These are phyloP conservation scores for Auricularia auricula-judae DNA, from an alignment of 768 basidiomycete species.

Conservation along the genomic window DNA sequence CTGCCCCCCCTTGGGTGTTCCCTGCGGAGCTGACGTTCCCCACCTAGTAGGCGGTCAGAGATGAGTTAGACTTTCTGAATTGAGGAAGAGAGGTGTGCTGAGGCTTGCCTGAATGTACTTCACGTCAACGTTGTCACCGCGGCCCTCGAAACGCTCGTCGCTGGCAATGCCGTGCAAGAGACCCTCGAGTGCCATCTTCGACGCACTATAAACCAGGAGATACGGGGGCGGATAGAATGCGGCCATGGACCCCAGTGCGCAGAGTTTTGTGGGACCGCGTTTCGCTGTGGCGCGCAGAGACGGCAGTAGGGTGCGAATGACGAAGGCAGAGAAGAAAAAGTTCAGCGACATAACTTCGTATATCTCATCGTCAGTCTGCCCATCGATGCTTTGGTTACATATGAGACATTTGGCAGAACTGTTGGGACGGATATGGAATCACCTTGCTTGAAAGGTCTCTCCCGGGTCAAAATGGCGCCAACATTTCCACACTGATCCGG, in stretches of 20 bases:
- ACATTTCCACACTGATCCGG: too few species aligned
- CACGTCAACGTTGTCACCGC: neutral
- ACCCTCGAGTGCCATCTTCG: conserved; percentile 4
- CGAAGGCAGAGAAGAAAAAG: conserved; percentile 3
- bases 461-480: too few species aligned
- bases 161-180: conserved; percentile 1
- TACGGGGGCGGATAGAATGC: conserved; percentile 7
- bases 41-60: neutral
- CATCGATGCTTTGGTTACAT: conserved; percentile 4
- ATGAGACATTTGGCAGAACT: neutral
- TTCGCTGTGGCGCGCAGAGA: conserved; percentile 1
- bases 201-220: conserved; percentile 3
- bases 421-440: neutral
- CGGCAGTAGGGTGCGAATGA: conserved; percentile 7
- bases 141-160: conserved; percentile 6
- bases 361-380: conserved; percentile 2
- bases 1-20: too few species aligned
- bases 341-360: conserved; percentile 1
- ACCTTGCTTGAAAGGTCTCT: too few species aligned
- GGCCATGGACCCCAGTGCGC: conserved; percentile 6
- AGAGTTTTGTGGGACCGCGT: neutral
- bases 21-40: neutral
- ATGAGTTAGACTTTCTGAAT: neutral
- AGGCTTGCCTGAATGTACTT: neutral
- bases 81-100: neutral